phyloP scores from a whole-genome alignment of 352 stramenopile species.

The Pythium apleroticum region DNA sequence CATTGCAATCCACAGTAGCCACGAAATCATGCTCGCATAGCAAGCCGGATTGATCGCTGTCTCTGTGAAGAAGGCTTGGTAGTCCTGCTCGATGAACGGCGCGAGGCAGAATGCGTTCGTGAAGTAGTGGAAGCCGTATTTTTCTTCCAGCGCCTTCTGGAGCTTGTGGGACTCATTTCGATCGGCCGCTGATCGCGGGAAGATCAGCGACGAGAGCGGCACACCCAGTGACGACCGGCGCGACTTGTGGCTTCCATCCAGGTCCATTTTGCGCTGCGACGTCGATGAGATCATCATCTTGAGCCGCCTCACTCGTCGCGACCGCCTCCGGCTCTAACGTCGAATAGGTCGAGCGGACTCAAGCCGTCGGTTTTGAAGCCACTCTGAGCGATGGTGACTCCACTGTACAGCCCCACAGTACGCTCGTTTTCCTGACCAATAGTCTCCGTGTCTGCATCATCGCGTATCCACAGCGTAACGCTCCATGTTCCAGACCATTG shows the following conservation, averaged over 20 bases:
- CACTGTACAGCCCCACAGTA: background rate
- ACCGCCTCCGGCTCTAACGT: background rate
- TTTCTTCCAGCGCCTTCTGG: conserved; percentile 67
- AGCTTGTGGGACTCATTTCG: conserved; percentile 69
- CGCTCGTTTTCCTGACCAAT: too few relatives aligned
- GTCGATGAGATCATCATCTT: conserved; percentile 10
- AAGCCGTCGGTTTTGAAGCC: background rate
- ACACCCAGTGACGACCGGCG: conserved; percentile 64
- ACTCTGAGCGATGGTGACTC: background rate
- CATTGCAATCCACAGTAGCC: conserved; percentile 53
- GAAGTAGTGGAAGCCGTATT: conserved; percentile 82
- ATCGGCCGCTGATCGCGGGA: conserved; percentile 63
- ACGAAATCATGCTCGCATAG: conserved; percentile 60
- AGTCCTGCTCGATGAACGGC: conserved; percentile 67
- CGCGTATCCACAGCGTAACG: background rate
- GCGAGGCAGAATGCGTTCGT: conserved; percentile 70
- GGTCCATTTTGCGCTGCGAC: conserved; percentile 13
- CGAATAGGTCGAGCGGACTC: background rate
- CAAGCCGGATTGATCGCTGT: conserved; percentile 62
- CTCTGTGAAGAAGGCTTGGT: conserved; percentile 75
- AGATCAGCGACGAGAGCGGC: conserved; percentile 69
- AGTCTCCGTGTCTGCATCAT: background rate
- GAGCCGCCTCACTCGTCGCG: too few relatives aligned
- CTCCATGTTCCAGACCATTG: background rate
- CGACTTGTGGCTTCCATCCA: conserved; percentile 10